Evolutionary conservation across 441 rosid species (phyloP), one percentile per base, ranked within the genome.

Genomic region (Jatropha podagrica): DNA sequence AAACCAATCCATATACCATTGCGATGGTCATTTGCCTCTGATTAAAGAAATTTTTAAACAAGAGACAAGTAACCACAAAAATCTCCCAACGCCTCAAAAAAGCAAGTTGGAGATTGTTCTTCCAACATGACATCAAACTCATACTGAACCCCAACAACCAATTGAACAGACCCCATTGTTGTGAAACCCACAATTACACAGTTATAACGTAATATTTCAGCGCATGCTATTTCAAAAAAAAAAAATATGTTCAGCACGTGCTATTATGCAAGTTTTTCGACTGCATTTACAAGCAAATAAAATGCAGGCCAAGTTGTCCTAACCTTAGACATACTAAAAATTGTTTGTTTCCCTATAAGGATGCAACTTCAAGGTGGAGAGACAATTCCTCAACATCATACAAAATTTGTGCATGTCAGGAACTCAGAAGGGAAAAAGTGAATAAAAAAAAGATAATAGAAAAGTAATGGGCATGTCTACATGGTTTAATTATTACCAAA

Each of bases 401-500:
- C 2, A 42, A 27, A 51, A 59, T 14, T 27, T 48, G 49, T 8
- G 26, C 7, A 40, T 44, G 17, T 42, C 17, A 41, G 37, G 37
- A 62, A 52, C 69, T 49, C 3, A 51, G 26, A 4, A 20, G 46
- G 17, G 66, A 48, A 27, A 9, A 23, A n/a, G 20, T 14, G 26
- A 26, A 40, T 41, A 13, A 56, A 44, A 65, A 75, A 32, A 17
- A 4, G 2, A 6, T 58, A 42, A 42, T 7, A 70, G 18, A 70
- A 32, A 78, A 11, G 41, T 37, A 76, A 64, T 4, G 7, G 49
- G 40, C 44, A 56, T 40, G 44, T 72, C 9, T 17, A 46, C 60
- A 27, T 12, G 48, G 66, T 69, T 70, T 14, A 44, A 60, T 65
- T 70, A 74, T 84, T 84, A 96, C 98, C 97, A 96, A 87, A 83